These are phyloP conservation scores for Geranomyces michiganensis DNA, from an alignment of 192 early-diverging fungal genomes.

Conservation along the genomic window DNA sequence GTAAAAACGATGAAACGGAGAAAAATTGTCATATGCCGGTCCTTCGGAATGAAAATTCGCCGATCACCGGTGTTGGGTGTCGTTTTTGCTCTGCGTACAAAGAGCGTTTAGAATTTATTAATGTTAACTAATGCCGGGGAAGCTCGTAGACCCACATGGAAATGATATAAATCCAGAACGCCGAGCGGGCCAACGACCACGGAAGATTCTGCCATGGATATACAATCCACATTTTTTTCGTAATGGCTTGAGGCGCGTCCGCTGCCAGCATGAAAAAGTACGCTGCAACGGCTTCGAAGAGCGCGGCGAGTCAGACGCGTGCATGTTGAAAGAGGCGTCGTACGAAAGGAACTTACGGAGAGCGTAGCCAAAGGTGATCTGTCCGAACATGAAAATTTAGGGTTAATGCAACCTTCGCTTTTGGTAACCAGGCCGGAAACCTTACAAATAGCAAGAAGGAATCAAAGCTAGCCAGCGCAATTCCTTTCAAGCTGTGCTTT, in stretches of 20 bases:
- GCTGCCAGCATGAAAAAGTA: not conserved
- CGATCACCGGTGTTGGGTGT: not conserved
- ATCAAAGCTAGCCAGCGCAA: not conserved
- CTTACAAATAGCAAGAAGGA: slow-evolving; percentile 2
- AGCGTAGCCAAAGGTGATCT: not conserved
- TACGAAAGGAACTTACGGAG: not conserved
- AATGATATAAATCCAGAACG: not conserved
- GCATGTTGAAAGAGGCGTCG: too few species aligned
- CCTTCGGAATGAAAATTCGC: not conserved
- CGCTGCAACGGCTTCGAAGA: not conserved
- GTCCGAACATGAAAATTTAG: not conserved
- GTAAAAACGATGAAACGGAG: not conserved
- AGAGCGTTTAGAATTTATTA: not conserved
- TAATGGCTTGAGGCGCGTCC: not conserved
- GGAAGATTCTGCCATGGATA: not conserved
- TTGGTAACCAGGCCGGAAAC: too few species aligned
- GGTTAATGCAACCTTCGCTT: too few species aligned
- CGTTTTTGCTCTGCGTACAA: not conserved
- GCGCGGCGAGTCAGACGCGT: too few species aligned
- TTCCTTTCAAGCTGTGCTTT: not conserved
- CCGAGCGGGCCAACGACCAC: not conserved
- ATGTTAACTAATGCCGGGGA: not conserved
- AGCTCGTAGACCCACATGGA: not conserved
- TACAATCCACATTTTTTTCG: not conserved
- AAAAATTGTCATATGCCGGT: not conserved